Percentiles rank a stretch among this genome's conserved stretches.
phyloP scores from a whole-genome alignment of 2,329 filamentous ascomycete genomes.

The Madurella mycetomatis region DNA sequence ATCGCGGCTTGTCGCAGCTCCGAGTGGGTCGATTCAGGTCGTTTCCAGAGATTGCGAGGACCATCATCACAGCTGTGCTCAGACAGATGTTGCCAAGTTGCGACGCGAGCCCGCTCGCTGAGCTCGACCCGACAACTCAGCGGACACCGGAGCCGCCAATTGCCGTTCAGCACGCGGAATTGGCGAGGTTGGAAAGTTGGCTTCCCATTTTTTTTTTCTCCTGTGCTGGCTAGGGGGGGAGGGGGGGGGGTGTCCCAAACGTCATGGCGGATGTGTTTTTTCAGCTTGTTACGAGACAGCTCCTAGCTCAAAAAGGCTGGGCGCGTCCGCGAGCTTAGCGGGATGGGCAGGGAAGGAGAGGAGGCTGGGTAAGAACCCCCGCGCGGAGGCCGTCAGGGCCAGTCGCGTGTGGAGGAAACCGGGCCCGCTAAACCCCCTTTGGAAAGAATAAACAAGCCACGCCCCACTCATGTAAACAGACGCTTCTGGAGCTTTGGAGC shows the following conservation, averaged over 20 bases:
- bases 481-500: neutral
- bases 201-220: neutral
- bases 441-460: conserved; percentile 25
- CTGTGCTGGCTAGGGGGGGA: neutral
- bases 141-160: neutral
- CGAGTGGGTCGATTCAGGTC: conserved; percentile 14
- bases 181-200: neutral
- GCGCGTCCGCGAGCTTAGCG: conserved; percentile 13
- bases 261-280: conserved; percentile 5
- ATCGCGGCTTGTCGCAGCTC: neutral
- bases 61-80: conserved; percentile 3
- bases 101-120: neutral
- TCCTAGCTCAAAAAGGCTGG: conserved; percentile 20
- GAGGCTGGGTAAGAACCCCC: conserved; percentile 17
- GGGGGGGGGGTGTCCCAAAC: neutral
- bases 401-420: conserved; percentile 11
- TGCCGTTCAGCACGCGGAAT: neutral
- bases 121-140: neutral
- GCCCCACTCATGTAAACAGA: conserved; percentile 28
- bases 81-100: neutral
- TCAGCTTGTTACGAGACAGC: conserved; percentile 19
- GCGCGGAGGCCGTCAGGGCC: conserved; percentile 19
- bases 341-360: conserved; percentile 4
- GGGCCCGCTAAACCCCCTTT: conserved; percentile 23
- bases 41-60: conserved; percentile 16